Evolutionary conservation across 139 green algal species (phyloP), one percentile per base, ranked within the genome.

Genomic region (Chlorella sp.): DNA sequence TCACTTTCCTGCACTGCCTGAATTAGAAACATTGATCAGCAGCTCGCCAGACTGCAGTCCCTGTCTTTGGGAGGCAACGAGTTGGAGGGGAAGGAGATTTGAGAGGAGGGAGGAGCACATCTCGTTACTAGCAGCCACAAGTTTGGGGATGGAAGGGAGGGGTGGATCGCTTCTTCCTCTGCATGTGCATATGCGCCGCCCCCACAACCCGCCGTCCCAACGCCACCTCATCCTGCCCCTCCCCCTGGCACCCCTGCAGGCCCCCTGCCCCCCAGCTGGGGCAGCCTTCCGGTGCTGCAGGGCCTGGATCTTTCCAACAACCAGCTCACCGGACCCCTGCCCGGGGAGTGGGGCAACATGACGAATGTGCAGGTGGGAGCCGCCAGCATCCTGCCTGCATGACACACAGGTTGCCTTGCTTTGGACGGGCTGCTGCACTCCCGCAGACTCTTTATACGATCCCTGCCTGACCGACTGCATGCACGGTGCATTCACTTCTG

Each of bases 241-340:
- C 26, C 11, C 22, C 19, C 22, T 39, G 30, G 14, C 28, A 22
- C 28, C 34, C 28, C 26, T 53, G 42, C 87, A 90, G 87, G 88
- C 37, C 12, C 73, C 42, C 88, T 93, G 26, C 91, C 91, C 69
- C 15, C 32, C 14, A 79, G 48, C 36, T 93, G 91, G 91, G 68
- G 53, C 36, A 42, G 15, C n/a, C 64, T 93, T 75, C 21, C 66
- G 21, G 83, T 80, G 37, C 76, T 93, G 34, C 76, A 88, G 68
- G 91, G 91, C 21, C 82, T 93, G 36, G 91, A 93, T 86, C 61
- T 93, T 40, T 73, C 48, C 37, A 81, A 86, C 83, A 93, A 93
- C 77, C 14, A 81, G 21, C 32, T 93, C 26, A 76, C 57, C 24
- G 89, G 89, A 16, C 36, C 79, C 36, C 80, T 94, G 32, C 91